Conservation (phyloP, 2,329 filamentous ascomycete genomes). For the Clonostachys byssicola region DNA sequence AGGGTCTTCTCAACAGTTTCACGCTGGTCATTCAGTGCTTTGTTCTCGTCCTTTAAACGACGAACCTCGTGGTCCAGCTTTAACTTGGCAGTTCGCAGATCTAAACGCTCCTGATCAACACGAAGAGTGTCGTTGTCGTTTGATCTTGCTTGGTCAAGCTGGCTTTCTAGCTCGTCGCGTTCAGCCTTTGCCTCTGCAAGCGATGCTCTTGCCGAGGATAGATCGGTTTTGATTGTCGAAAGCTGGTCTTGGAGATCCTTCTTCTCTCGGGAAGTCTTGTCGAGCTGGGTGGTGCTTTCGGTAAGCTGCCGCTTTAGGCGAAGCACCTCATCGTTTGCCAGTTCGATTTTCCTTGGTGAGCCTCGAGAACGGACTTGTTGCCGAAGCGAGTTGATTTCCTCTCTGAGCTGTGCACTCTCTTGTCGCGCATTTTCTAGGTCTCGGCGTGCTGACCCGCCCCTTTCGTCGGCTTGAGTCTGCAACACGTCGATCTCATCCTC, state of each 20-base stretch:
- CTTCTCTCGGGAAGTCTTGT: conserved; percentile 55
- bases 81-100: conserved; percentile 62
- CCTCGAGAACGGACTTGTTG: not conserved
- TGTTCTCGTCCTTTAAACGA: conserved; percentile 61
- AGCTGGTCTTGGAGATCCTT: conserved; percentile 61
- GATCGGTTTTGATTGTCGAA: conserved; percentile 52
- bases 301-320: conserved; percentile 52
- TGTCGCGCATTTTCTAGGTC: conserved; percentile 33
- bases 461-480: conserved; percentile 29
- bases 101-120: conserved; percentile 64
- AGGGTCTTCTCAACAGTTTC: conserved; percentile 58
- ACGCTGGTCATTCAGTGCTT: conserved; percentile 49
- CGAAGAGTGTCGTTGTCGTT: conserved; percentile 55
- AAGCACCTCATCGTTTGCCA: conserved; percentile 35
- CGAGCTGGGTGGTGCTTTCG: conserved; percentile 54
- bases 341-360: conserved; percentile 4
- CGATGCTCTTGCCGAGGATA: conserved; percentile 52
- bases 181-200: conserved; percentile 58
- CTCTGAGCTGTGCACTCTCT: conserved; percentile 17
- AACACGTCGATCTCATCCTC: conserved; percentile 77
- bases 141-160: conserved; percentile 50
- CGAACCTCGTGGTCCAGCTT: conserved; percentile 66
- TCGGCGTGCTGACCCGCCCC: conserved; percentile 23
- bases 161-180: conserved; percentile 60
- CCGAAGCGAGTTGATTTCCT: conserved; percentile 32